Evolutionary conservation across 495 filamentous ascomycete species (phyloP), one percentile per base, ranked within the genome.

Genomic region (Annulohypoxylon moriforme): DNA sequence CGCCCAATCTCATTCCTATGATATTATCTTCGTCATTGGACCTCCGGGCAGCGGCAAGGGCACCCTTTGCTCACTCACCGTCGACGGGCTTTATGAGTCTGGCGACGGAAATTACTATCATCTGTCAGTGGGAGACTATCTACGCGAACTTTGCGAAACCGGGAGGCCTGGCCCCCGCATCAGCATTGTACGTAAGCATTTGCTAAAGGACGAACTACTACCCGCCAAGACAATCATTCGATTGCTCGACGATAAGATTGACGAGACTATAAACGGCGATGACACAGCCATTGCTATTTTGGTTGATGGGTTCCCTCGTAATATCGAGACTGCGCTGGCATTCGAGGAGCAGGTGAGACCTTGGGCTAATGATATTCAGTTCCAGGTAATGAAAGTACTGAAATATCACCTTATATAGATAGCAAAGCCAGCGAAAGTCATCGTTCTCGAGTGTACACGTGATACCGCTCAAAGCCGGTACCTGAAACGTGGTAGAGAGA

Each of bases 221-320:
- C 76, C 79, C 2, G 50, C 64, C 24, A 50, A 72, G 6, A 44
- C 68, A 13, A 50, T 78, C 14, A 64, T 79, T 67, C 52, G 68
- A 33, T 1, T 70, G 18, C 64, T 82, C n/a, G 20, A 64, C 13
- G 13, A 61, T 13, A 68, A 69, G 53, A 73, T 79, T 34, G 36
- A 2, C 36, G 53, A 57, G 5, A 50, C 11, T 18, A 62, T 20
- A 22, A 52, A 60, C 4, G 44, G 13, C 13, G 8, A 59, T 0
- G 50, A 13, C n/a, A 29, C 25, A 6, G 16, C 16, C 13, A 49
- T 25, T 14, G 42, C 29, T 10, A 79, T 73, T 50, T 55, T 82
- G 9, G 24, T 83, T 34, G 81, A 83, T 66, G 81, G 80, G 24
- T 83, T 83, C 22, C 81, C 81, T 1, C 70, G 81, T 4, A 74